Base-by-base conservation (phyloP, 2,329 filamentous ascomycete species). In the Hymenoscyphus albidus region DNA sequence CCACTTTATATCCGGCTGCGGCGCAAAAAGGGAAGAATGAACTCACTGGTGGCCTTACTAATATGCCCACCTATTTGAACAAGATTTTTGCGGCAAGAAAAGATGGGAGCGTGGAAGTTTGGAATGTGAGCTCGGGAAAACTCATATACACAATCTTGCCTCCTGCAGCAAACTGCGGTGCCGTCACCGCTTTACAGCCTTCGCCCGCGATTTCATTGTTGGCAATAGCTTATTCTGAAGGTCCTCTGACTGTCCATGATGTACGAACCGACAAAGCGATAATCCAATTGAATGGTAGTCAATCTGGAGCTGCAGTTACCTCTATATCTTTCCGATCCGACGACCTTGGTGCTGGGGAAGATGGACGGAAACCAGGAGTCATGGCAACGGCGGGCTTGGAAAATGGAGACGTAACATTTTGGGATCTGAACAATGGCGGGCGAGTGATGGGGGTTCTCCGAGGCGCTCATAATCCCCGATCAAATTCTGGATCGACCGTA, bases 1-100 rank as follows among this genome's bases (percentile, higher is more conserved):
- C 94, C 0, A 93, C 92, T 0, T 82, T 98, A 58, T 78, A 80
- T 32, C 79, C 84, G 18, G 85, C 85, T 4, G 80, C 84, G 0
- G 79, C 82, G 1, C 80, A 79, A 67, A 81, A 85, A 39, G 83
- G 83, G 22, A 85, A 85, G 63, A 88, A 87, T 70, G 80, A 88
- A 69, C 86, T 97, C 64, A 92, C 90, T 0, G 91, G 91, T 31
- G 87, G 89, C 59, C 84, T 97, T 70, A 90, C 88, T 75, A 96
- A 86, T 72, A 92, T 98, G 89, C 93, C 94, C 1, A 98, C 95
- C 0, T 96, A 93, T 77, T 78, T 99, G 66, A 99, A 99, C 82
- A 99, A 99, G 78, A 85, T 99, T 56, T 92, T 98, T 69, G 90
- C 92, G 2, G 96, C 92, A 10, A 88, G 92, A 72, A 85, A 85